These are phyloP conservation scores for Tarenaya hassleriana DNA, from an alignment of 345 rosid genomes.

Conservation along the genomic window DNA sequence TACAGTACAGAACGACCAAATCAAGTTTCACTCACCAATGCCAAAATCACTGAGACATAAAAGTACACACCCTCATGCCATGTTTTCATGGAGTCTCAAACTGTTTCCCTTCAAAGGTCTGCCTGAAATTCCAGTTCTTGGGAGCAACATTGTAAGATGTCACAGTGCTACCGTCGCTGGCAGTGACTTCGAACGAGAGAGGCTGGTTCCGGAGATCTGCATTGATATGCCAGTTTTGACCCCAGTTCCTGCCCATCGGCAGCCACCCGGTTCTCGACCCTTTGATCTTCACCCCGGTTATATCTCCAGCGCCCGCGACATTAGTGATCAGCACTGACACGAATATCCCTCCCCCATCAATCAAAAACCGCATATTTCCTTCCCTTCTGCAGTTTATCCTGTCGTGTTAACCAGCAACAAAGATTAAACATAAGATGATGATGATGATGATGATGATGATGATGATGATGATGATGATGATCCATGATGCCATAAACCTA, in stretches of 20 bases:
- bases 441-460: too few species aligned
- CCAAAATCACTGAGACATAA: not conserved
- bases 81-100: conserved; percentile 43
- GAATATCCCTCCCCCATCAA: conserved; percentile 64
- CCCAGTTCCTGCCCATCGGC: conserved; percentile 98
- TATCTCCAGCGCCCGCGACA: conserved; percentile 79
- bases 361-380: conserved; percentile 71
- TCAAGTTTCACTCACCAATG: not conserved
- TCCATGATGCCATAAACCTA: too few species aligned
- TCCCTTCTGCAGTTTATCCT: conserved; percentile 71
- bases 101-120: conserved; percentile 94
- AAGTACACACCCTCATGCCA: too few species aligned
- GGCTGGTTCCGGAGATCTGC: conserved; percentile 79
- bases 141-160: conserved; percentile 85
- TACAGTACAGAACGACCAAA: too few species aligned
- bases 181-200: conserved; percentile 81
- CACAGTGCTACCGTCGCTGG: conserved; percentile 53
- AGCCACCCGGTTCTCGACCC: conserved; percentile 96
- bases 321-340: conserved; percentile 70
- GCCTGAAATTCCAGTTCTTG: conserved; percentile 74
- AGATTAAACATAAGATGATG: conserved; percentile 22
- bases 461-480: too few species aligned
- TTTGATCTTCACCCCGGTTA: conserved; percentile 74
- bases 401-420: not conserved
- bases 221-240: conserved; percentile 97